These are phyloP conservation scores for Thoreauomyces humboldtii DNA, from an alignment of 192 early-diverging fungal species.

Conservation along the genomic window DNA sequence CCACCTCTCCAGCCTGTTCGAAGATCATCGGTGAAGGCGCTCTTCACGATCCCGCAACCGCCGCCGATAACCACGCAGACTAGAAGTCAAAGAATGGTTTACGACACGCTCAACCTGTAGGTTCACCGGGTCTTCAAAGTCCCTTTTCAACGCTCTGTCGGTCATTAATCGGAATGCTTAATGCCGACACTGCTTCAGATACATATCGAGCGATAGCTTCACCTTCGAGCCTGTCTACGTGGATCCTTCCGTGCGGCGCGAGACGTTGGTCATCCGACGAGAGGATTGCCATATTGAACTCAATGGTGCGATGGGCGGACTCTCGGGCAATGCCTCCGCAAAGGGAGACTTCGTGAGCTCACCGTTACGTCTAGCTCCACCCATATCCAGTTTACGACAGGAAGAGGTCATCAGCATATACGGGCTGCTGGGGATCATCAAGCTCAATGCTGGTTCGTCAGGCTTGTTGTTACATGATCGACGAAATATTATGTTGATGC, in stretches of 20 bases:
- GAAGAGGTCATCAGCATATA: conserved; percentile 55
- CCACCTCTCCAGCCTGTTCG: no score
- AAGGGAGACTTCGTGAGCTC: neutral
- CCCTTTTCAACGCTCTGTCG: no score
- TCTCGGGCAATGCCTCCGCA: conserved; percentile 6
- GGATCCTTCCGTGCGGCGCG: conserved; percentile 45
- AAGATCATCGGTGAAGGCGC: no score
- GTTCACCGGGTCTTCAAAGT: neutral
- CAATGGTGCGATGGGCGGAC: no score
- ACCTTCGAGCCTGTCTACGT: conserved; percentile 54
- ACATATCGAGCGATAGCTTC: conserved; percentile 55
- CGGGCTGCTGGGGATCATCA: conserved; percentile 73
- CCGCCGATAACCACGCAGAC: no score
- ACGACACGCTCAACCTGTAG: conserved; percentile 3
- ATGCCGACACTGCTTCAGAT: no score
- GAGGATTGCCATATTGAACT: conserved; percentile 43
- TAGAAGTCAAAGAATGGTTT: neutral
- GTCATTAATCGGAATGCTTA: no score
- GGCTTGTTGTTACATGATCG: conserved; percentile 39
- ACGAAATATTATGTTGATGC: conserved; percentile 2
- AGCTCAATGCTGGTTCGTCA: conserved; percentile 63
- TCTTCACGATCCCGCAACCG: no score
- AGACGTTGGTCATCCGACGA: conserved; percentile 62
- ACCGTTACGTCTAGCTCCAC: conserved; percentile 48
- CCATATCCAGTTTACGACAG: conserved; percentile 42